A percentile compares a stretch with the other conserved stretches of the same genome.
phyloP scores from a whole-genome alignment of 805 yeast species.

The Teunomyces panamensis region DNA sequence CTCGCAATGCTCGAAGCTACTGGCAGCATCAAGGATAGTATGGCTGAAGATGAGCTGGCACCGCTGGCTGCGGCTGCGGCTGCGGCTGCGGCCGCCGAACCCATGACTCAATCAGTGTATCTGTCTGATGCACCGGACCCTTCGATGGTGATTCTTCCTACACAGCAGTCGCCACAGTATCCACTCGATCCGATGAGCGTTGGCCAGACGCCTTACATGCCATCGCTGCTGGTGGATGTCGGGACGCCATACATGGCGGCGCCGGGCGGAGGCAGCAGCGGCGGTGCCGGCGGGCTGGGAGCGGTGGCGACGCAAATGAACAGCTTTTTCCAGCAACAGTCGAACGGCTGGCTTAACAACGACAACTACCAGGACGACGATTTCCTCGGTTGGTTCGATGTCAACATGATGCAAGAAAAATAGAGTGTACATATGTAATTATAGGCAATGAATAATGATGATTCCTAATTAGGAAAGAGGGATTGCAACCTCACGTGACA shows the following conservation, averaged over 20 bases:
- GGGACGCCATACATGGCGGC: conserved; percentile 13
- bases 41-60: neutral
- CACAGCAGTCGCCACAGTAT: conserved; percentile 2
- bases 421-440: neutral
- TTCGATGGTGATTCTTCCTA: neutral
- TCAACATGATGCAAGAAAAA: conserved; percentile 38
- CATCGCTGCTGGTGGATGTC: conserved; percentile 5
- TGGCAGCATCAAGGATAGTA: conserved; percentile 51
- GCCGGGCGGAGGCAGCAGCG: neutral
- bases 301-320: conserved; percentile 40
- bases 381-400: conserved; percentile 91
- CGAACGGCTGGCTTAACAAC: conserved; percentile 81
- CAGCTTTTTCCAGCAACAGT: conserved; percentile 73
- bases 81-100: neutral
- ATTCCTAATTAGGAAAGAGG: conserved; percentile 4
- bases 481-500: neutral
- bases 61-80: neutral
- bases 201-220: conserved; percentile 4
- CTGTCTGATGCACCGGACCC: neutral
- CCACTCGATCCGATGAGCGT: neutral
- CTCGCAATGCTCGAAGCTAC: conserved; percentile 74
- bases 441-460: neutral
- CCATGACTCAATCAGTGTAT: neutral
- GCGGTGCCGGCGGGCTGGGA: too few species aligned
- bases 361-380: conserved; percentile 63